Evolutionary conservation across 2,329 filamentous ascomycete species (phyloP).

Genomic region (Paracoccidioides lutzii): DNA sequence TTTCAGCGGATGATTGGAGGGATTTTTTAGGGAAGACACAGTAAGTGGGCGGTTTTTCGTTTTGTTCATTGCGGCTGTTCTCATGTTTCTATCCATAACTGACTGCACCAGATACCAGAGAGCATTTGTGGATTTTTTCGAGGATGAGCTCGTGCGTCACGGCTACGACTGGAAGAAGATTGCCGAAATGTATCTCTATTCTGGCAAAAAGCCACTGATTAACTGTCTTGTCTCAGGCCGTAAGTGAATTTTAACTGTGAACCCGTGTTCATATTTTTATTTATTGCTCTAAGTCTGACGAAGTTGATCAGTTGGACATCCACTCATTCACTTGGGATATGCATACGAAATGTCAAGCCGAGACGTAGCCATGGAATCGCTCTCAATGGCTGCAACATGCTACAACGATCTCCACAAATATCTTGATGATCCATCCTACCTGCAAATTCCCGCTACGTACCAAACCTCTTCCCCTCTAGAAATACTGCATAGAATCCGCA

Average conservation of each 20-base stretch:
- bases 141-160: slow-evolving; percentile 67
- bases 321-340: slow-evolving; percentile 90
- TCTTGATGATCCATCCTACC: slow-evolving; percentile 60
- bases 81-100: background rate
- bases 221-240: slow-evolving; percentile 67
- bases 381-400: slow-evolving; percentile 53
- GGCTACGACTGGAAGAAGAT: slow-evolving; percentile 77
- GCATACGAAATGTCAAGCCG: slow-evolving; percentile 77
- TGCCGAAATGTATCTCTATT: slow-evolving; percentile 61
- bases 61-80: background rate
- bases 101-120: slow-evolving; percentile 54
- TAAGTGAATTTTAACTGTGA: slow-evolving; percentile 36
- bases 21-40: slow-evolving; percentile 65
- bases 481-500: slow-evolving; percentile 55
- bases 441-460: slow-evolving; percentile 43
- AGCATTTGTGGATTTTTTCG: slow-evolving; percentile 88
- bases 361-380: slow-evolving; percentile 77
- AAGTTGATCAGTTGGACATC: slow-evolving; percentile 56
- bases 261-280: slow-evolving; percentile 8
- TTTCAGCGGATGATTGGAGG: slow-evolving; percentile 70
- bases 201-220: slow-evolving; percentile 56
- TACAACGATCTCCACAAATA: slow-evolving; percentile 47
- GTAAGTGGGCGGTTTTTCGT: slow-evolving; percentile 26
- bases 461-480: slow-evolving; percentile 51
- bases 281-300: background rate